Base-by-base conservation (phyloP, 305 asterid species). In the Stenogyne calaminthoides region DNA sequence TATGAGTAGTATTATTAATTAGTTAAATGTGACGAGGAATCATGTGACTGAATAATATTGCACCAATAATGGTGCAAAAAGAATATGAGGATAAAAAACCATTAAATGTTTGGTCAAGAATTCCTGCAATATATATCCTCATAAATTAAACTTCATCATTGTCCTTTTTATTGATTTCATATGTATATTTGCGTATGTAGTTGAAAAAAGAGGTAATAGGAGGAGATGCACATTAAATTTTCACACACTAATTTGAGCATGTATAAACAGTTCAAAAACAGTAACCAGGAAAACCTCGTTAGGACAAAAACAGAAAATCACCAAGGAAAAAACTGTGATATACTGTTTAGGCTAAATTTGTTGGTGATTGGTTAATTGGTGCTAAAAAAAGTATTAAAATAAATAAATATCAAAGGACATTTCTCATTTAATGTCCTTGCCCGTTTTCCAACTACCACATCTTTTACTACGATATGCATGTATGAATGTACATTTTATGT, bases 221-320 rank as follows among this genome's bases (percentile, higher is more conserved):
- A 7, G 9, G 9, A 18, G 19, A 42, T 22, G 59, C 71, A 69
- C 52, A 25, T 20, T 69, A 39, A 69, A 69, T 56, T 58, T 47
- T 39, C 32, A 56, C 18, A 6, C 42, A 32, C 36, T 32, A 2
- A 16, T 46, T 46, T 39, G 64, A 73, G 39, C 67, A 62, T 73
- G 63, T 46, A 25, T 37, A 18, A 40, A 69, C 18, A 51, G 66
- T 49, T n/a, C 5, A 22, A 70, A 74, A 76, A 79, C 74, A 76
- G 84, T 67, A 71, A 73, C 65, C 79, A 79, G 84, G 75, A 77
- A 72, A 56, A 84, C 83, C 83, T 78, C 84, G 86, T 84, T 86
- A 82, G 72, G 60, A 68, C 69, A 71, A 69, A 79, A 54, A 36
- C 64, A 47, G 71, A 32, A 49, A 66, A 54, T 66, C 57, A 9